phyloP scores from a whole-genome alignment of 2,329 filamentous ascomycete species.

The Fusarium tupiense region DNA sequence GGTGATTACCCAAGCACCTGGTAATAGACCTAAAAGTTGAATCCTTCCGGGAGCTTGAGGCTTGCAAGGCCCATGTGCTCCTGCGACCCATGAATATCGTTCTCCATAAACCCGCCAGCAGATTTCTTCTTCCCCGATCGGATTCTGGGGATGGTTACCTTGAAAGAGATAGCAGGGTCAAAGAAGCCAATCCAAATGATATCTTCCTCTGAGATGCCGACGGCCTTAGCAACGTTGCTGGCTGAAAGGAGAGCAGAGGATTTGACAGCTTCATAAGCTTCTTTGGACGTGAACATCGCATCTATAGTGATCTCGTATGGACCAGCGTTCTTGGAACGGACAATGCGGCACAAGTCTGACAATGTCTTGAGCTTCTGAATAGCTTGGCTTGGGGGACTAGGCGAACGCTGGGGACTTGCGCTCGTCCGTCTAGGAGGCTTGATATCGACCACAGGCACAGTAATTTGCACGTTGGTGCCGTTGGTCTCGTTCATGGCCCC shows the following conservation, averaged over 20 bases:
- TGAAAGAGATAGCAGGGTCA: conserved; percentile 58
- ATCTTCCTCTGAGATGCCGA: conserved; percentile 40
- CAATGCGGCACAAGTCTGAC: conserved; percentile 51
- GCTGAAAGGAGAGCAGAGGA: conserved; percentile 12
- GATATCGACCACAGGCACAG: not conserved
- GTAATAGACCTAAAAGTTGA: not conserved
- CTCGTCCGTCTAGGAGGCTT: not conserved
- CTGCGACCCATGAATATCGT: conserved; percentile 37
- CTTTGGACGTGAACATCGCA: conserved; percentile 55
- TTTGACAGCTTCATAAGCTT: conserved; percentile 43
- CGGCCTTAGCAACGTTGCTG: conserved; percentile 28
- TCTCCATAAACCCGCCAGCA: conserved; percentile 37
- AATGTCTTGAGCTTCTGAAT: not conserved
- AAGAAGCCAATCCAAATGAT: conserved; percentile 54
- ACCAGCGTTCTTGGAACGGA: conserved; percentile 59
- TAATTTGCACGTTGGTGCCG: fast-evolving
- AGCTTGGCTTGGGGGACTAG: fast-evolving
- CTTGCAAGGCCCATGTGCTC: conserved; percentile 32
- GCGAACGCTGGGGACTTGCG: not conserved
- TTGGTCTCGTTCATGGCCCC: not conserved
- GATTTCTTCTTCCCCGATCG: conserved; percentile 21
- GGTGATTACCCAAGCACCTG: not conserved
- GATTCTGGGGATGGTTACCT: conserved; percentile 42
- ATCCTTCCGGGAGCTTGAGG: not conserved
- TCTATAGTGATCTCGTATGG: conserved; percentile 62